A percentile compares a stretch with the other conserved stretches of the same genome.
Evolutionary conservation across 805 yeast genomes (phyloP).

Genomic region (Blastobotrys chiropterorum): DNA sequence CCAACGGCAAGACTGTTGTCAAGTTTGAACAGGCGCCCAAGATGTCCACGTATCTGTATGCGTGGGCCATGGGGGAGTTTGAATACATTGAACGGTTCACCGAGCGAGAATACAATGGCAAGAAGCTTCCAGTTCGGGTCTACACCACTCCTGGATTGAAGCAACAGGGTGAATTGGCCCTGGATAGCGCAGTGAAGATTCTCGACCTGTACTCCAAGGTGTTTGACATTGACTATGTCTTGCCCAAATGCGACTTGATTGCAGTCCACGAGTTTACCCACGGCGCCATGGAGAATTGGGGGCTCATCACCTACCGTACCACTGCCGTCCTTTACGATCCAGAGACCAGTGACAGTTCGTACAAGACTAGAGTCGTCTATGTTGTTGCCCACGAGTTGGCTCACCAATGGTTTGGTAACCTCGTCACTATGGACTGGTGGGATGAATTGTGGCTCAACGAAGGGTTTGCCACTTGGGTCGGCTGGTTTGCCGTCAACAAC

Average conservation of each 20-base stretch:
- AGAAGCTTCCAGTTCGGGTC: slow-evolving; percentile 71
- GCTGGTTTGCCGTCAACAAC: slow-evolving; percentile 75
- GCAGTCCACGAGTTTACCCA: slow-evolving; percentile 81
- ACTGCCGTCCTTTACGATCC: slow-evolving; percentile 68
- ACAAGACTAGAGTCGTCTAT: slow-evolving; percentile 72
- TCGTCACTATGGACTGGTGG: slow-evolving; percentile 93
- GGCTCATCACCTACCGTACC: slow-evolving; percentile 67
- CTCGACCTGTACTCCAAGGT: slow-evolving; percentile 65
- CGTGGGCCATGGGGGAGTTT: slow-evolving; percentile 77
- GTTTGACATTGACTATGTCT: slow-evolving; percentile 69
- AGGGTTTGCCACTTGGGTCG: slow-evolving; percentile 89
- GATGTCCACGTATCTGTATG: slow-evolving; percentile 82
- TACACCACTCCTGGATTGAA: slow-evolving; percentile 76
- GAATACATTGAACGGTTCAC: slow-evolving; percentile 56
- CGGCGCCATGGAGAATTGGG: slow-evolving; percentile 86
- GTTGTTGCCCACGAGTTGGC: slow-evolving; percentile 87
- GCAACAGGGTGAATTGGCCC: slow-evolving; percentile 64
- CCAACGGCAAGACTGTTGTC: slow-evolving; percentile 51
- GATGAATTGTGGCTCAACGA: slow-evolving; percentile 85
- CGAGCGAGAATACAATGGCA: slow-evolving; percentile 37
- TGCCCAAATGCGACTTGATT: slow-evolving; percentile 76
- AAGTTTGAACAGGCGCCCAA: slow-evolving; percentile 75
- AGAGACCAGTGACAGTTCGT: slow-evolving; percentile 50
- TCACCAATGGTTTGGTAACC: slow-evolving; percentile 88
- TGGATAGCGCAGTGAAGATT: slow-evolving; percentile 69